phyloP scores from a whole-genome alignment of 2,329 filamentous ascomycete species.

The Aspergillus tamarii region DNA sequence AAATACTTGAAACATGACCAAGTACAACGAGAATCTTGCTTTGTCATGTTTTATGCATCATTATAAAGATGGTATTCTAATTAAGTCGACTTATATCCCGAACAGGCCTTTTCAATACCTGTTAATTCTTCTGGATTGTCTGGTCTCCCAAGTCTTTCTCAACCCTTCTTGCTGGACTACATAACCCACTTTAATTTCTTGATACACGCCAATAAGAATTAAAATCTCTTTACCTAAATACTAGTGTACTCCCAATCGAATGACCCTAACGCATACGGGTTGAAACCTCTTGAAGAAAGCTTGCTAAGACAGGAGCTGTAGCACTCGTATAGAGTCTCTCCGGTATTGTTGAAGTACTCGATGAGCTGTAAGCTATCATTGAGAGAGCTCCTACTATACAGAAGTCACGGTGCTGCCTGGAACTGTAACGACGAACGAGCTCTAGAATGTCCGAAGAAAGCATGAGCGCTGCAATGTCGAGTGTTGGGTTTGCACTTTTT shows the following conservation, averaged over 20 bases:
- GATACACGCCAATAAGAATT: background rate
- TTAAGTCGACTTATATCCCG: background rate
- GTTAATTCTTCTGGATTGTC: background rate
- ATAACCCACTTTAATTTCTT: background rate
- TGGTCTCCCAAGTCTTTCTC: too few species aligned
- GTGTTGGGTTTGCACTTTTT: background rate
- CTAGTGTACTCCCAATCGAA: background rate
- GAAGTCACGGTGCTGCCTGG: too few species aligned
- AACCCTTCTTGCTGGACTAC: too few species aligned
- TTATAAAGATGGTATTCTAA: background rate
- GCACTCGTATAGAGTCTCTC: too few species aligned
- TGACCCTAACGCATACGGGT: background rate
- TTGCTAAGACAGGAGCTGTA: too few species aligned
- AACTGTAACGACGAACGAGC: background rate
- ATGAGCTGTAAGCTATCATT: too few species aligned
- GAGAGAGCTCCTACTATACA: too few species aligned
- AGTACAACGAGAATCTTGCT: background rate
- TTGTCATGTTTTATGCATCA: background rate
- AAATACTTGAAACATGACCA: constrained; percentile 1
- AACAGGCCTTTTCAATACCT: background rate
- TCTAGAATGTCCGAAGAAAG: background rate
- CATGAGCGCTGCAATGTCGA: background rate
- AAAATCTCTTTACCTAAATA: background rate
- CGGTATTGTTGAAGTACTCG: too few species aligned
- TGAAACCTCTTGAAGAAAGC: too few species aligned